Percentiles rank a stretch among this genome's conserved stretches.
Conservation (phyloP, 768 basidiomycete genomes). For the Psilocybe cyanescens region DNA sequence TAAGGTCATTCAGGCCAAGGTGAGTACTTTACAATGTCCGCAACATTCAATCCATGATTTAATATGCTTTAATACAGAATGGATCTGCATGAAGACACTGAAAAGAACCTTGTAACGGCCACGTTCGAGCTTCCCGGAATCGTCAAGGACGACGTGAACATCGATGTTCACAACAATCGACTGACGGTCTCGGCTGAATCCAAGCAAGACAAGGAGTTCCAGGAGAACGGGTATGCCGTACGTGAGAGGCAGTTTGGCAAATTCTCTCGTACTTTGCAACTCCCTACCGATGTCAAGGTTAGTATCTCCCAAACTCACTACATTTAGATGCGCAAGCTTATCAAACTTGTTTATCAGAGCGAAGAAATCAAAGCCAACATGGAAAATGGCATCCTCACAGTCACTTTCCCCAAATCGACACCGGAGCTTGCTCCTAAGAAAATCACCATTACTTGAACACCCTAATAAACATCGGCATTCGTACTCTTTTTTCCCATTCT, state of each 20-base stretch:
- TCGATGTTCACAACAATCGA: slow-evolving; percentile 53
- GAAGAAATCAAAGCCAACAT: slow-evolving; percentile 20
- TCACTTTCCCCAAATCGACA: slow-evolving; percentile 4
- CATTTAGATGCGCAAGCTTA: slow-evolving; percentile 1
- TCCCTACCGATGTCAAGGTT: slow-evolving; percentile 58
- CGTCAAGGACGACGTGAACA: slow-evolving; percentile 49
- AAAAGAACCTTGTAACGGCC: slow-evolving; percentile 53
- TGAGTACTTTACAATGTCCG: slow-evolving; percentile 11
- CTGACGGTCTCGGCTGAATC: slow-evolving; percentile 57
- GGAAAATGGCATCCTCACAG: no score
- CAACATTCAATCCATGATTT: neutral
- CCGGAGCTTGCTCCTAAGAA: slow-evolving; percentile 36
- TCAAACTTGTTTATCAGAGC: slow-evolving; percentile 29
- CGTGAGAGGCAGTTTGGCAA: slow-evolving; percentile 53
- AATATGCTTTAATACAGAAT: slow-evolving; percentile 40
- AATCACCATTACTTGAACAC: slow-evolving; percentile 26
- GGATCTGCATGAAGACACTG: slow-evolving; percentile 55
- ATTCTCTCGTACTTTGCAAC: slow-evolving; percentile 49
- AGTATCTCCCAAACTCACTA: slow-evolving; percentile 19
- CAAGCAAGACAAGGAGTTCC: slow-evolving; percentile 31
- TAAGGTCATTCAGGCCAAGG: slow-evolving; percentile 35
- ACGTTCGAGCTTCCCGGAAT: slow-evolving; percentile 63
- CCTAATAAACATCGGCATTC: no score
- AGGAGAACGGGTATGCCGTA: slow-evolving; percentile 41
- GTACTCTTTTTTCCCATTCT: no score